Evolutionary conservation across 345 rosid species (phyloP).

Genomic region (Eucalyptus regnans): DNA sequence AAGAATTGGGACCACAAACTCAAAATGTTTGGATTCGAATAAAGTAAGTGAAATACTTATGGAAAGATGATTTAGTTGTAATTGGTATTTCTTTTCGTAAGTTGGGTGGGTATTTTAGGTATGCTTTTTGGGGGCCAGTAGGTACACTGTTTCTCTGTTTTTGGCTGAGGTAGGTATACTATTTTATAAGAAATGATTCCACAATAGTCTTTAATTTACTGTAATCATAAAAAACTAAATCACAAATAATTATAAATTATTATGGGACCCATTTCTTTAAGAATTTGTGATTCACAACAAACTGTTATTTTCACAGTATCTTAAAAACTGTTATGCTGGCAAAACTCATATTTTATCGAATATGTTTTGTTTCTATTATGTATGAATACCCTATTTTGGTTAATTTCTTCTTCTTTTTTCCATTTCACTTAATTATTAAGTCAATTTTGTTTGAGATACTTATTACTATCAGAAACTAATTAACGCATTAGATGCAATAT

Average conservation of each 20-base stretch:
- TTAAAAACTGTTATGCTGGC: fast-evolving
- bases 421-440: not conserved
- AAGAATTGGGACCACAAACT: not conserved
- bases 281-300: fast-evolving
- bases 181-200: too few species aligned
- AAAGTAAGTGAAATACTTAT: not conserved
- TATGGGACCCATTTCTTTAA: fast-evolving
- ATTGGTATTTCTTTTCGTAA: not conserved
- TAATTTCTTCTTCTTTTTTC: not conserved
- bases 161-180: too few species aligned
- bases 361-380: not conserved
- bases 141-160: not conserved
- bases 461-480: not conserved
- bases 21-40: not conserved
- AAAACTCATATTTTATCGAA: not conserved
- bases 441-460: not conserved
- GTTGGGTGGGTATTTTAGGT: not conserved
- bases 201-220: fast-evolving
- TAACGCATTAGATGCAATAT: not conserved
- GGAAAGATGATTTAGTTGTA: not conserved
- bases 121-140: not conserved
- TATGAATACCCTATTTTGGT: not conserved
- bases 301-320: fast-evolving
- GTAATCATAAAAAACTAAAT: fast-evolving
- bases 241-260: too few species aligned